phyloP scores from a whole-genome alignment of 1,284 basidiomycete genomes.

The Meripilus lineatus region DNA sequence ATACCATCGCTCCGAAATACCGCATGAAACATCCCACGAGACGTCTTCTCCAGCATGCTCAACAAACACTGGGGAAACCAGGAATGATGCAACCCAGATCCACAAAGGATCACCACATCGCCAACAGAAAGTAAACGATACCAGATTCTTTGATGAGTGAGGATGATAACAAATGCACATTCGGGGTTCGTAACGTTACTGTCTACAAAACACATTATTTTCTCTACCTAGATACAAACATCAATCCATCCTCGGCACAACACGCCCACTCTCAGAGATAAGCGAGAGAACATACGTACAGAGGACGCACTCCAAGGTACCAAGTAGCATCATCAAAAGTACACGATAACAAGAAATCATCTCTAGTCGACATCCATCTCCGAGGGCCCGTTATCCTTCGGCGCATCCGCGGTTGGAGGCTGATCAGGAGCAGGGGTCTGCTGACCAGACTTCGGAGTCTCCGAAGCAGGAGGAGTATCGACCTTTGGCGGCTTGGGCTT shows the following conservation, averaged over 20 bases:
- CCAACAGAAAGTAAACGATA: too few relatives aligned
- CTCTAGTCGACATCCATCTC: slow-evolving; percentile 82
- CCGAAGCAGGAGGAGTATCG: slow-evolving; percentile 52
- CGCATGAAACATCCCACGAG: too few relatives aligned
- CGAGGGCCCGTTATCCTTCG: slow-evolving; percentile 43
- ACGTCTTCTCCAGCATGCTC: too few relatives aligned
- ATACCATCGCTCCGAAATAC: too few relatives aligned
- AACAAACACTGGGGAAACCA: too few relatives aligned
- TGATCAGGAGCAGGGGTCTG: slow-evolving; percentile 20
- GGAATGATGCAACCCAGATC: too few relatives aligned
- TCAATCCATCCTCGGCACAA: background rate
- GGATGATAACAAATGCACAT: background rate
- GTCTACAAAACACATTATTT: slow-evolving; percentile 7
- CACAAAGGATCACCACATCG: too few relatives aligned
- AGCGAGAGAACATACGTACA: too few relatives aligned
- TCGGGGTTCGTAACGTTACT: background rate
- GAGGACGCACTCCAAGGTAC: slow-evolving; percentile 1
- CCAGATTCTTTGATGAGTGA: too few relatives aligned
- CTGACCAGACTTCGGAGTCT: slow-evolving; percentile 51
- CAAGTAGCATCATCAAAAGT: slow-evolving; percentile 4
- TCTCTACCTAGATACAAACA: slow-evolving; percentile 7
- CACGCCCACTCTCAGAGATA: background rate
- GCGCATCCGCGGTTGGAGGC: slow-evolving; percentile 32
- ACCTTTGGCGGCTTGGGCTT: slow-evolving; percentile 78
- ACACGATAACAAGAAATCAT: background rate